Evolutionary conservation across 2,329 filamentous ascomycete genomes (phyloP).

Genomic region (Helotiales sp.): DNA sequence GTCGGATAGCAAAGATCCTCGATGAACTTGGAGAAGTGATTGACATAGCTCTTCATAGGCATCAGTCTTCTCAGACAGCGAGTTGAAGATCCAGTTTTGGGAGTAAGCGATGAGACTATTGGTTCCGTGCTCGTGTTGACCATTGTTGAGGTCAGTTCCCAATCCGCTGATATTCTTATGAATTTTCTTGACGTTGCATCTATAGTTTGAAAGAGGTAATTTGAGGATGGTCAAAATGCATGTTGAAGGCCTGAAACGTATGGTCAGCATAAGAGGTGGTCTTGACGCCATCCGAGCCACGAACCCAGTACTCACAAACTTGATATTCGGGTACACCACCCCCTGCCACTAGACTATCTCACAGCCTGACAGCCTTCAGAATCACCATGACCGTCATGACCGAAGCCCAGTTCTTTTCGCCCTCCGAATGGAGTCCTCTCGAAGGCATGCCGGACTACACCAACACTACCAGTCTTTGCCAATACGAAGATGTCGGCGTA

Average conservation of each 20-base stretch:
- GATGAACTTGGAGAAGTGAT: too few relatives aligned
- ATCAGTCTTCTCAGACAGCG: conserved; percentile 15
- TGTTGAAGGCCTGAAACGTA: conserved; percentile 15
- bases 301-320: conserved; percentile 17
- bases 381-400: conserved; percentile 16
- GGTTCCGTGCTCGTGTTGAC: conserved; percentile 10
- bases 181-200: not conserved
- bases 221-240: conserved; percentile 21
- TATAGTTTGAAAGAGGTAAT: conserved; percentile 20
- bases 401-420: conserved; percentile 11
- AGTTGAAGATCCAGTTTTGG: conserved; percentile 11
- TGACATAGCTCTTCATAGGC: not conserved
- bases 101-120: conserved; percentile 18
- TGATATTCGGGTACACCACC: conserved; percentile 17
- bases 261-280: conserved; percentile 20
- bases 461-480: not conserved
- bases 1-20: not conserved
- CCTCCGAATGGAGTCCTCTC: not conserved
- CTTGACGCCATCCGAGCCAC: conserved; percentile 15
- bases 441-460: conserved; percentile 1
- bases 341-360: not conserved
- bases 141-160: conserved; percentile 14
- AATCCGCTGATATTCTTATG: not conserved
- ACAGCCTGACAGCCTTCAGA: not conserved
- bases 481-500: not conserved